Conservation (phyloP, 2,329 filamentous ascomycete species). For the Aspergillus carbonarius region DNA sequence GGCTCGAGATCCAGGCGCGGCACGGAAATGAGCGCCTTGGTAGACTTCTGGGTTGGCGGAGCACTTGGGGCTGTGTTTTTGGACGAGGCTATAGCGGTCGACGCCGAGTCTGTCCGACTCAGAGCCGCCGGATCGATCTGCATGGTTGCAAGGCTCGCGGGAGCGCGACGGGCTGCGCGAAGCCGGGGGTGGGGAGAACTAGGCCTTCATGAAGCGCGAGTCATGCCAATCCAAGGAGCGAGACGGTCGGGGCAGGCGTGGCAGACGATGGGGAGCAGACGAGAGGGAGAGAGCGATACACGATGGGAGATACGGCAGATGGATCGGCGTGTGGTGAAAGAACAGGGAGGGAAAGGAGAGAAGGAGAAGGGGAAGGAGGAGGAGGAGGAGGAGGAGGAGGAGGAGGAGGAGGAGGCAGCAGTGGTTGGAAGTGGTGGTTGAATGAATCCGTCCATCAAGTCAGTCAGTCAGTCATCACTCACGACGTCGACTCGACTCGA, state of each 20-base stretch:
- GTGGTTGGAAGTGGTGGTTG: neutral
- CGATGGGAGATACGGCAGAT: conserved; percentile 26
- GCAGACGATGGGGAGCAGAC: conserved; percentile 5
- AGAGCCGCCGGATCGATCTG: conserved; percentile 48
- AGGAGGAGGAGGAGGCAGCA: neutral
- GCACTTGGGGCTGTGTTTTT: conserved; percentile 32
- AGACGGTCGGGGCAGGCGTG: conserved; percentile 9
- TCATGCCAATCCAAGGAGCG: conserved; percentile 18
- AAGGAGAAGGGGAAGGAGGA: conserved; percentile 27
- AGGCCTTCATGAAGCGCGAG: conserved; percentile 40
- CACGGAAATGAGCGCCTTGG: conserved; percentile 52
- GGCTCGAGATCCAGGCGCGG: conserved; percentile 64
- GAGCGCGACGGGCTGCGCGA: conserved; percentile 41
- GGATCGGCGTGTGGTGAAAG: conserved; percentile 26
- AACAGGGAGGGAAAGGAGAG: too few relatives aligned
- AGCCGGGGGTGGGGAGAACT: conserved; percentile 36
- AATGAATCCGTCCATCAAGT: neutral
- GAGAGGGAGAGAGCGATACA: conserved; percentile 3
- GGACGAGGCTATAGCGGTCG: conserved; percentile 31
- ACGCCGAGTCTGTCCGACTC: conserved; percentile 43
- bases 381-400: neutral
- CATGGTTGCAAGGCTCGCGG: conserved; percentile 37
- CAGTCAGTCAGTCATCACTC: neutral
- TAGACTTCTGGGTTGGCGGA: conserved; percentile 46
- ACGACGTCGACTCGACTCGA: neutral